Base-by-base conservation (phyloP, 345 rosid species). In the Aurinia saxatilis region DNA sequence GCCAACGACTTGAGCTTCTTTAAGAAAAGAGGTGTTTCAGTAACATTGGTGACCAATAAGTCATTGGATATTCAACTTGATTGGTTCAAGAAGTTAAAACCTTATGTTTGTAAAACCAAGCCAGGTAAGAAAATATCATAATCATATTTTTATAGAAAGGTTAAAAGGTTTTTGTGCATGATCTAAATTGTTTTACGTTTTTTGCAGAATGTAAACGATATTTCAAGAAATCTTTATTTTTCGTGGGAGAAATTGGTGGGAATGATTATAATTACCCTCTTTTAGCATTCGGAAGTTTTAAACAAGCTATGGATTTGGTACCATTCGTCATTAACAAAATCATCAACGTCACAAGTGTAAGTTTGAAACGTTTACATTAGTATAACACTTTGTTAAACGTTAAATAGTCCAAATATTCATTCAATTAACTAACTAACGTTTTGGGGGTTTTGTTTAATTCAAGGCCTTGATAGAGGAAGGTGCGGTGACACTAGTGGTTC, bases 231-330 rank as follows among this genome's bases (percentile, higher is more conserved):
- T 79, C 95, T 5, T 67, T 87, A 13, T 81, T 87, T 66, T 16
- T 82, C 44, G 81, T 87, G 12, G 91, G 91, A 13, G 90, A 87
- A 68, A 84, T 87, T 0, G 95, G 91, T 23, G 95, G 91, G 25
- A 87, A 84, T 50, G 95, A 87, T 62, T 87, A 82, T 67, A 87
- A 79, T 55, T 81, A 77, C 44, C 63, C 80, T 3, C 75, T 67
- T 53, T 70, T 83, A 52, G 37, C 44, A 3, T 84, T 82, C 19
- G 81, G 73, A 70, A 71, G 57, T 64, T 52, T 68, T 42, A 48
- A 70, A 49, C 71, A 70, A 34, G 66, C 79, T 0, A 63, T 47
- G 36, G 73, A 80, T 54, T 42, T 40, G 7, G 88, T 81, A 6
- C 84, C 91, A 19, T 47, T 62, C 1, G 87, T 87, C 6, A 79